Conservation (phyloP, 2,329 filamentous ascomycete genomes). For the Chaetomiaceae sp. region DNA sequence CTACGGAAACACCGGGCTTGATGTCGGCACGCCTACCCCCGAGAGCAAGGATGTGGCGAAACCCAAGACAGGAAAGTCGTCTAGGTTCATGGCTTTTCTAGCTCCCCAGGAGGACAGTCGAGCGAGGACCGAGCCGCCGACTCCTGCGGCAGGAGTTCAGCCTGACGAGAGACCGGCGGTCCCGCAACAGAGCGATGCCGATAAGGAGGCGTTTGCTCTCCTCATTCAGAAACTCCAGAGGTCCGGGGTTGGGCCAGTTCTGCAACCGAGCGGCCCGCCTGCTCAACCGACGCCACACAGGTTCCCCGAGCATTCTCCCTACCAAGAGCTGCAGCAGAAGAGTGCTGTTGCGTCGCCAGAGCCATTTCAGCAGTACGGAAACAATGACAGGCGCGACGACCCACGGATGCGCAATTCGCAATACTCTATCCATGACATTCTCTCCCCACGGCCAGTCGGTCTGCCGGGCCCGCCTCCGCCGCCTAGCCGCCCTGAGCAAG, state of each 20-base stretch:
- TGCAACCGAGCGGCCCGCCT: constrained; percentile 28
- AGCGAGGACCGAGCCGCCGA: constrained; percentile 45
- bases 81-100: constrained; percentile 82
- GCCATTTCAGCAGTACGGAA: constrained; percentile 43
- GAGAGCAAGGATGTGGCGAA: constrained; percentile 44
- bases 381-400: constrained; percentile 42
- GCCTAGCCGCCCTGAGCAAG: constrained; percentile 50
- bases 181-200: constrained; percentile 48
- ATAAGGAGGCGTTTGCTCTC: constrained; percentile 81
- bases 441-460: constrained; percentile 43
- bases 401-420: constrained; percentile 38
- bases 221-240: constrained; percentile 76
- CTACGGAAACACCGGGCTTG: constrained; percentile 40
- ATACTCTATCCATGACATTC: constrained; percentile 46
- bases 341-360: constrained; percentile 43
- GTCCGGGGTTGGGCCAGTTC: constrained; percentile 41
- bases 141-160: constrained; percentile 33
- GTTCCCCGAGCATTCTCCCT: constrained; percentile 16
- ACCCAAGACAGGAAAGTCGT: constrained; percentile 63
- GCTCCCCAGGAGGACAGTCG: constrained; percentile 51
- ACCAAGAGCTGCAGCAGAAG: constrained; percentile 31
- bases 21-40: constrained; percentile 38
- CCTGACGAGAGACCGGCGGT: constrained; percentile 26
- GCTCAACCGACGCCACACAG: constrained; percentile 21
- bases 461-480: constrained; percentile 42